phyloP scores from a whole-genome alignment of 169 alveolate genomes.

The Besnoitia besnoiti region DNA sequence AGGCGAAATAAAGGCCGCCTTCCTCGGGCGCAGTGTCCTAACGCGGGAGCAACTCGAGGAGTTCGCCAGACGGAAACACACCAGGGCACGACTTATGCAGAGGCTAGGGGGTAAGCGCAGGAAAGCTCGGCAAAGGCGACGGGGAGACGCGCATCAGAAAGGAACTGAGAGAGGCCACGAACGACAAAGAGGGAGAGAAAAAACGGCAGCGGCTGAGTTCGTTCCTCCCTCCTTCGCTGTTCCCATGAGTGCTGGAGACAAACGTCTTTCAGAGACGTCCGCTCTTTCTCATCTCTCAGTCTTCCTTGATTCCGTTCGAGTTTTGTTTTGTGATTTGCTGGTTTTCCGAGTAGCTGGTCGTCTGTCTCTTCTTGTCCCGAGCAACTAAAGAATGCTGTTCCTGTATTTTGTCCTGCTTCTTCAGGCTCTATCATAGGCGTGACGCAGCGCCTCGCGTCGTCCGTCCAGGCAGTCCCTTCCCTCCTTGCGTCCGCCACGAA shows the following conservation, averaged over 20 bases:
- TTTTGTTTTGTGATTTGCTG: no score
- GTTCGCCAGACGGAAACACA: background rate
- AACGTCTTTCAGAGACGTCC: no score
- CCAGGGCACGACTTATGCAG: background rate
- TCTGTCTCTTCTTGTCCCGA: background rate
- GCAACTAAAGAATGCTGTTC: no score
- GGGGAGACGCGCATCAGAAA: no score
- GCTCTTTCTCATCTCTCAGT: no score
- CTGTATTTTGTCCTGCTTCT: background rate
- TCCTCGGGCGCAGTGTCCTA: slow-evolving; percentile 12
- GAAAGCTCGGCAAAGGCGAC: no score
- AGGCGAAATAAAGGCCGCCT: slow-evolving; percentile 25
- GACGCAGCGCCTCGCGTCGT: slow-evolving; percentile 5
- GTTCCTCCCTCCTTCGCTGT: no score
- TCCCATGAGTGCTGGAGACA: no score
- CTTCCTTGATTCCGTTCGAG: background rate
- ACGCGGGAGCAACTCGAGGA: background rate
- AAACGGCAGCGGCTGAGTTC: no score
- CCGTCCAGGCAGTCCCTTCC: background rate
- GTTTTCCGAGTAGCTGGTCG: no score
- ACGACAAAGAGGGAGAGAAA: no score
- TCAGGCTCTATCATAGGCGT: slow-evolving; percentile 14
- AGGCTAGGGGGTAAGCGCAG: background rate
- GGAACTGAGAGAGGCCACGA: no score
- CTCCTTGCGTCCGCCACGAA: background rate